A percentile compares a stretch with the other conserved stretches of the same genome.
These are phyloP conservation scores for Triticum monococcum DNA, from an alignment of 176 grass and related monocot species.

Conservation along the genomic window DNA sequence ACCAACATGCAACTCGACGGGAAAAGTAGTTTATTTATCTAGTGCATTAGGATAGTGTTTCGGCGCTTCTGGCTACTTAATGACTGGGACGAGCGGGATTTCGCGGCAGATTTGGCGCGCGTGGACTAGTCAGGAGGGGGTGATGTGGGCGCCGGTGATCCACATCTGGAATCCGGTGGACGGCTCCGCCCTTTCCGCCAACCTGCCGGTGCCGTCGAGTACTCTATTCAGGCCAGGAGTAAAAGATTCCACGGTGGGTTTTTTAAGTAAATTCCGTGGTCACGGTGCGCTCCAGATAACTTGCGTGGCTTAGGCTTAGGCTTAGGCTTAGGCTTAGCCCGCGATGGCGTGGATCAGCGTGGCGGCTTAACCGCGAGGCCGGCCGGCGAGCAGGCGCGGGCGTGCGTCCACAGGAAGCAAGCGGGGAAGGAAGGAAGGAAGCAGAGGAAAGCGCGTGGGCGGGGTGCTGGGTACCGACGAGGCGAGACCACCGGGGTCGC, in stretches of 20 bases:
- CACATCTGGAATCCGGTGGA: slow-evolving; percentile 21
- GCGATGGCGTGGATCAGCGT: too few relatives aligned
- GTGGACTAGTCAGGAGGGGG: slow-evolving; percentile 15
- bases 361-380: too few relatives aligned
- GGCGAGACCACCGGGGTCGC: neutral
- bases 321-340: too few relatives aligned
- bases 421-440: neutral
- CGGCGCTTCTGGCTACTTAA: slow-evolving; percentile 32
- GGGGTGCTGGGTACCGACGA: neutral
- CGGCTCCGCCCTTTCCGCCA: neutral
- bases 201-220: neutral
- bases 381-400: neutral
- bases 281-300: neutral
- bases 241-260: neutral
- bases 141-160: slow-evolving; percentile 37
- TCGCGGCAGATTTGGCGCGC: slow-evolving; percentile 17
- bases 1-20: neutral
- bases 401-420: neutral
- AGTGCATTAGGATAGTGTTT: neutral
- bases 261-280: neutral
- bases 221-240: too few relatives aligned
- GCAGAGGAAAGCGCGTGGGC: neutral
- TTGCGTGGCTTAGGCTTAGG: neutral
- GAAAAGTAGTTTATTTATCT: neutral
- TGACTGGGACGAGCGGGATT: slow-evolving; percentile 16